Conservation (phyloP, 2,329 filamentous ascomycete genomes). For the Macrophomina pseudophaseolina region DNA sequence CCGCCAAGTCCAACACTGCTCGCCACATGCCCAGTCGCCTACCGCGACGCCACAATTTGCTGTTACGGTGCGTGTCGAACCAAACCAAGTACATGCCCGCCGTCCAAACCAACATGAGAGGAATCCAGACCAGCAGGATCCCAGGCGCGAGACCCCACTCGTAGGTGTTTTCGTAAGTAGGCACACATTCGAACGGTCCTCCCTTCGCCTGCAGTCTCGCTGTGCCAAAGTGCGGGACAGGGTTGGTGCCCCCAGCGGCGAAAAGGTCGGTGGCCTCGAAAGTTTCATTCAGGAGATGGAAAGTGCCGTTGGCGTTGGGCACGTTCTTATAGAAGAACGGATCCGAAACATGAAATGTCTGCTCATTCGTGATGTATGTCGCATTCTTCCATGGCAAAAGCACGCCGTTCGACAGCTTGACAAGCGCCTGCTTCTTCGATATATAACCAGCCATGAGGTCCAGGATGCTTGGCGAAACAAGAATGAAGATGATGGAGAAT, state of each 20-base stretch:
- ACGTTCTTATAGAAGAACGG: slow-evolving; percentile 13
- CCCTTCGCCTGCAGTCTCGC: neutral
- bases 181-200: slow-evolving; percentile 12
- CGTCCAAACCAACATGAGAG: slow-evolving; percentile 7
- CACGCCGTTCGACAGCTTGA: slow-evolving; percentile 2
- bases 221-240: slow-evolving; percentile 8
- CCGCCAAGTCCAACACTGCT: slow-evolving; percentile 18
- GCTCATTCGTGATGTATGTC: neutral
- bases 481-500: slow-evolving; percentile 22
- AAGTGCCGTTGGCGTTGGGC: neutral
- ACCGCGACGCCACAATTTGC: slow-evolving; percentile 17
- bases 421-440: slow-evolving; percentile 12
- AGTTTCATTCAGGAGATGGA: neutral
- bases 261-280: slow-evolving; percentile 11
- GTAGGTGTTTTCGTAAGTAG: slow-evolving; percentile 12
- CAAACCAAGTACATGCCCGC: slow-evolving; percentile 23
- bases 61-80: slow-evolving; percentile 24
- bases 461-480: slow-evolving; percentile 13
- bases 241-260: neutral
- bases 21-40: slow-evolving; percentile 23
- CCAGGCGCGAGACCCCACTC: slow-evolving; percentile 19
- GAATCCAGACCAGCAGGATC: slow-evolving; percentile 13
- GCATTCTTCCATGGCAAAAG: slow-evolving; percentile 5
- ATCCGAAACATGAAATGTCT: slow-evolving; percentile 1
- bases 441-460: slow-evolving; percentile 26